These are phyloP conservation scores for Datisca glomerata DNA, from an alignment of 306 rosid genomes.

Conservation along the genomic window DNA sequence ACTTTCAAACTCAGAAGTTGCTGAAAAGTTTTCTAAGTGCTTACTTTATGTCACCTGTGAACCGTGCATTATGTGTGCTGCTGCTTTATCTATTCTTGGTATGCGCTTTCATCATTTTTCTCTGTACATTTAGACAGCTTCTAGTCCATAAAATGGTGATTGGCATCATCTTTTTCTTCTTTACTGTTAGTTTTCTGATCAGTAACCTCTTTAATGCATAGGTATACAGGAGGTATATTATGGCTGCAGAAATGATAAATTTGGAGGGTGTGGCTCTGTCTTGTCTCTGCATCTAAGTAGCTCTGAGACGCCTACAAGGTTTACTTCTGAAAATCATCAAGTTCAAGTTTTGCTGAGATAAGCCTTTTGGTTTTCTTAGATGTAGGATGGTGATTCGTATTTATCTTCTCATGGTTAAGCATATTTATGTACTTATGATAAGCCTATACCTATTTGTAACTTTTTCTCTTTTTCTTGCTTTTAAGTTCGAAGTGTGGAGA, in stretches of 20 bases:
- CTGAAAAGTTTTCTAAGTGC: constrained; percentile 54
- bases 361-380: too few relatives aligned
- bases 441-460: too few relatives aligned
- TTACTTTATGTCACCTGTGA: constrained; percentile 85
- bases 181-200: too few relatives aligned
- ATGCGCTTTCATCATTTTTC: constrained; percentile 4
- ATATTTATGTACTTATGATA: too few relatives aligned
- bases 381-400: neutral
- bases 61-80: constrained; percentile 95
- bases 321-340: constrained; percentile 23
- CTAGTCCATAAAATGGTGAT: too few relatives aligned
- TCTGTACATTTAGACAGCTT: too few relatives aligned
- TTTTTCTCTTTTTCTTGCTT: too few relatives aligned
- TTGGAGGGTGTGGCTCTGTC: constrained; percentile 97
- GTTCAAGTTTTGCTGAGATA: too few relatives aligned
- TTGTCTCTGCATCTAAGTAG: constrained; percentile 55
- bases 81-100: constrained; percentile 70
- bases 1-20: constrained; percentile 44
- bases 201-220: too few relatives aligned
- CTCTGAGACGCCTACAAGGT: constrained; percentile 30
- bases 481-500: too few relatives aligned
- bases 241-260: constrained; percentile 89
- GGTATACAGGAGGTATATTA: constrained; percentile 77
- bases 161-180: too few relatives aligned
- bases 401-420: too few relatives aligned